Base-by-base conservation (phyloP, 108 stramenopile genomes). In the Fistulifera solaris region DNA sequence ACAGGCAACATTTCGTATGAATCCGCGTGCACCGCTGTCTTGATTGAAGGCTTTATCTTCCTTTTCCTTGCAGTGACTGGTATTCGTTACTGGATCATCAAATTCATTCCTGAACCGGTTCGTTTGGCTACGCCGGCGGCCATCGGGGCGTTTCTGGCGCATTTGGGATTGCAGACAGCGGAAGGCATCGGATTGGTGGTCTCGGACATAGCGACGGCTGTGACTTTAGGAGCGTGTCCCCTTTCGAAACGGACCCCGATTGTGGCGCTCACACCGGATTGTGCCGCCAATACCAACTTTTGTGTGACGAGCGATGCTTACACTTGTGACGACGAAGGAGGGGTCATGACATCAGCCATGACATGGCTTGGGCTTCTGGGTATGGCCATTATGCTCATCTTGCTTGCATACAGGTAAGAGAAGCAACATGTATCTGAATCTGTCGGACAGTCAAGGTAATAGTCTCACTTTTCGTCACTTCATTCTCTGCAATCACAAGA, bases 91-190 rank as follows among this genome's bases (percentile, higher is more conserved):
- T 45, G 26, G 24, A 45, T 83, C 53, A 58, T 64, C 27, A 61
- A 61, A 35, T 65, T 79, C 22, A 76, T 83, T 44, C 81, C 81
- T 11, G 81, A 83, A 60, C 80, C 80, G 18, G 68, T 83, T 11
- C 55, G 72, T n/a, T 23, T 67, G 41, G 77, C 81, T 5, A 77
- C 75, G n/a, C 71, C 81, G 18, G 71, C 81, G 17, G 72, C 72
- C n/a, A 83, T 83, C 60, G 81, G 81, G 35, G 75, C 75, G 0
- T 83, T 83, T 48, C 40, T 83, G 19, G 81, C 81, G 10, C 81
- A 83, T 51, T 64, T 83, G 48, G 81, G 81, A 26, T 46, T 79
- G 6, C 81, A 83, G 61, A 83, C 77, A 0, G 75, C 81, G 5
- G 77, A 83, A 53, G 81, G 81, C 21, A 50, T 83, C 50, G 81